phyloP scores from a whole-genome alignment of 805 yeast genomes.

The Candida silvicultrix region DNA sequence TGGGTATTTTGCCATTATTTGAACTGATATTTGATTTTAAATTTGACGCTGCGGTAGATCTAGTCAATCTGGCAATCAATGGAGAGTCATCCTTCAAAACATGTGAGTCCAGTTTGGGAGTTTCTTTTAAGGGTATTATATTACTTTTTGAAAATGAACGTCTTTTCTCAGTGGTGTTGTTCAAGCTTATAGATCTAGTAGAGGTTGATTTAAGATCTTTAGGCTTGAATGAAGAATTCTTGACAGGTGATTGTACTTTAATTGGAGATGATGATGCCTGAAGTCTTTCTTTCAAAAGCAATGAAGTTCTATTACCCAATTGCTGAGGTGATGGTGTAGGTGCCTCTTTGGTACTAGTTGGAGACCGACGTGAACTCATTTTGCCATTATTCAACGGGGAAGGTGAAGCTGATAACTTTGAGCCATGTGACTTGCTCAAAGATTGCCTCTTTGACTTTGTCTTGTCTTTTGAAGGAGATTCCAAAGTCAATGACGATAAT shows the following conservation, averaged over 20 bases:
- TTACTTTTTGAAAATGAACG: not conserved
- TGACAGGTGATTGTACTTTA: not conserved
- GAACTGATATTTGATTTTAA: not conserved
- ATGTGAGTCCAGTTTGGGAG: not conserved
- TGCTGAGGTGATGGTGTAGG: not conserved
- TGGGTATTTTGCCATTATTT: not conserved
- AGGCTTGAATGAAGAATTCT: not conserved
- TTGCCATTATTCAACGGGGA: not conserved
- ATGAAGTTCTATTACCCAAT: not conserved
- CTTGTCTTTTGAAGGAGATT: slow-evolving; percentile 3
- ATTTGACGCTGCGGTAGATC: slow-evolving; percentile 17
- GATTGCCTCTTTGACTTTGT: not conserved
- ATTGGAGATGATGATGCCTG: not conserved
- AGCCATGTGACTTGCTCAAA: too few relatives aligned
- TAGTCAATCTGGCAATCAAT: slow-evolving; percentile 16
- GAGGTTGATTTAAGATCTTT: not conserved
- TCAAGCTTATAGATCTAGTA: not conserved
- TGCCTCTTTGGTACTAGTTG: not conserved
- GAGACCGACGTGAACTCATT: not conserved
- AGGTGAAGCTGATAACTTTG: not conserved
- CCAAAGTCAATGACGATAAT: slow-evolving; percentile 8
- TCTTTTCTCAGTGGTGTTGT: not conserved
- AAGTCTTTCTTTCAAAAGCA: not conserved
- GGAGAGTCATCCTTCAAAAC: slow-evolving; percentile 12
- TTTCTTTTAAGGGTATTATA: slow-evolving; percentile 1